Evolutionary conservation across 2,329 filamentous ascomycete species (phyloP), one percentile per base, ranked within the genome.

Genomic region (Aspergillus pseudoterreus): DNA sequence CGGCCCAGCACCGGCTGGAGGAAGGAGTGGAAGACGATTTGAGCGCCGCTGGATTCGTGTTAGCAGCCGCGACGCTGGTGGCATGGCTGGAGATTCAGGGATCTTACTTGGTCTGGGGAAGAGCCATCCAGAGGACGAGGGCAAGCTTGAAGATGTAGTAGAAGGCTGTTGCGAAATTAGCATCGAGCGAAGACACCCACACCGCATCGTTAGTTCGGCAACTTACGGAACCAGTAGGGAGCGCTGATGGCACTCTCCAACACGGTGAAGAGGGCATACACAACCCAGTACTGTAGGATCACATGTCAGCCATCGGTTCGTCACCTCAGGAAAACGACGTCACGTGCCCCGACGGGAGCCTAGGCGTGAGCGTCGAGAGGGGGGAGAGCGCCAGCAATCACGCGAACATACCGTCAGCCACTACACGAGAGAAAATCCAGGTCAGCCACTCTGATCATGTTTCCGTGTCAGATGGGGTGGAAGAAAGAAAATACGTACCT

Each of bases 101-200:
- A 41, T 78, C 87, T 71, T 86, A 96, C 92, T 81, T 81, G 80
- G 95, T 96, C 75, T 89, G 83, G 73, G 94, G 94, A 68, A 99
- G 90, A 64, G 92, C 86, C 78, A 99, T 91, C 94, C 94, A 99
- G 73, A 99, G 86, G 66, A 97, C 82, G 73, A 97, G 88, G 70
- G 95, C 80, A 71, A 99, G 96, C 84, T 99, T 99, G 88, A 99
- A 97, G 71, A 92, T 92, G 78, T 90, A 99, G 87, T 99, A 99
- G 81, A 99, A 99, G 70, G 94, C 75, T 78, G 51, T 55, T 50
- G 21, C 6, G 46, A 22, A 21, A 24, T 39, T 21, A 38, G 54
- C 22, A 50, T 12, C 17, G 27, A 41, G 27, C n/a, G 47, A 17
- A 19, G 17, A 39, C 43, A 17, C 41, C 21, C 11, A 21, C n/a